phyloP scores from a whole-genome alignment of 176 grass and related monocot genomes.

The Cenchrus americanus region DNA sequence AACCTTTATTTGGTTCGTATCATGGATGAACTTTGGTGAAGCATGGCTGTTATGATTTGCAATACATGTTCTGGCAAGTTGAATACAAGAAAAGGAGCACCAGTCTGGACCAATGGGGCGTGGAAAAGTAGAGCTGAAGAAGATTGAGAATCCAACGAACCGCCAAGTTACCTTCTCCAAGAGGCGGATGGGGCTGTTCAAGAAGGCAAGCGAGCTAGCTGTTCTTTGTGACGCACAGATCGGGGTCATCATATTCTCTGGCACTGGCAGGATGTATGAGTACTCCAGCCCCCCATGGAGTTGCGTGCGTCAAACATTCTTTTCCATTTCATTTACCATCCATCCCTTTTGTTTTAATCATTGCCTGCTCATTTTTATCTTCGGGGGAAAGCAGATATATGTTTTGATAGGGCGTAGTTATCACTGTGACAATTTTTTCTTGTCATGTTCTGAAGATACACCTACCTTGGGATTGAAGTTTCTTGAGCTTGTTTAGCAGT shows the following conservation, averaged over 20 bases:
- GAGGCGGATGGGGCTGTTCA: conserved; percentile 71
- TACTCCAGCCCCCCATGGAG: conserved; percentile 75
- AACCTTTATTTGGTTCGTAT: conserved; percentile 24
- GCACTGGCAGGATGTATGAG: conserved; percentile 76
- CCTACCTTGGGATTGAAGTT: background rate
- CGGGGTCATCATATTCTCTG: conserved; percentile 73
- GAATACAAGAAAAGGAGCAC: conserved; percentile 28
- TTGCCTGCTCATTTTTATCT: background rate
- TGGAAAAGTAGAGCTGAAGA: conserved; percentile 83
- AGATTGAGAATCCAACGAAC: conserved; percentile 76
- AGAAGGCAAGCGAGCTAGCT: conserved; percentile 81
- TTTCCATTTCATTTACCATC: background rate
- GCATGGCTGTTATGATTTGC: background rate
- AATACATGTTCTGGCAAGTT: conserved; percentile 13
- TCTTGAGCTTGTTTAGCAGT: conserved; percentile 4
- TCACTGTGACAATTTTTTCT: background rate
- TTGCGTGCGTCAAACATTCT: conserved; percentile 36
- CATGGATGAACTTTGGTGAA: conserved; percentile 24
- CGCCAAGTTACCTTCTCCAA: conserved; percentile 92
- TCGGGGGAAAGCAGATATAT: background rate
- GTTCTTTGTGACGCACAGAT: conserved; percentile 80
- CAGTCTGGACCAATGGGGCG: conserved; percentile 56
- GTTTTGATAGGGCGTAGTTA: background rate
- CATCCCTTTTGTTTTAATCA: conserved; percentile 20
- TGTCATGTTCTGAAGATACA: background rate